phyloP scores from a whole-genome alignment of 257 asterid genomes.

The Nicotiana tabacum region DNA sequence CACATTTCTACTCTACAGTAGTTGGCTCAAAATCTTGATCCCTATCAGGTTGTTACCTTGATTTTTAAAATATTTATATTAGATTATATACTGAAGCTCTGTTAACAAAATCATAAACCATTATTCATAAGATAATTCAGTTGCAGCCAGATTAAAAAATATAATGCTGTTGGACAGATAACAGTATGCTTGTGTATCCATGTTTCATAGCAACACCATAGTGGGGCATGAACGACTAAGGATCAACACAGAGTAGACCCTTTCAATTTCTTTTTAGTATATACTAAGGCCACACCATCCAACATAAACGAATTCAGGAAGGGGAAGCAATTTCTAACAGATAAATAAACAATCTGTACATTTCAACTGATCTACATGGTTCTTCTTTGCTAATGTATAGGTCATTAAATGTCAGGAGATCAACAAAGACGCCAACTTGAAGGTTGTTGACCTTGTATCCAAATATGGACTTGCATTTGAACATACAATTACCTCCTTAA shows the following conservation, averaged over 20 bases:
- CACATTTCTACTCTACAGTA: not conserved
- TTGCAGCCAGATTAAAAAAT: not conserved
- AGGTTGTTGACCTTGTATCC: not conserved
- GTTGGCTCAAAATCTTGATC: not conserved
- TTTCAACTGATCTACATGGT: not conserved
- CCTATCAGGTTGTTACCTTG: not conserved
- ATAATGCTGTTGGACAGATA: not conserved
- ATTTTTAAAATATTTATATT: not conserved
- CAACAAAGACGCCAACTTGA: not conserved
- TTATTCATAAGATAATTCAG: not conserved
- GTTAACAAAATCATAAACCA: not conserved
- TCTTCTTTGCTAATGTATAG: not conserved
- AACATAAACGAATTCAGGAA: not conserved
- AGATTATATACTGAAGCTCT: not conserved
- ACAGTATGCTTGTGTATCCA: not conserved
- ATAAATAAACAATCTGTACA: not conserved
- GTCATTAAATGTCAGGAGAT: not conserved
- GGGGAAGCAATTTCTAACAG: not conserved
- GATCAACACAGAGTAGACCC: not conserved
- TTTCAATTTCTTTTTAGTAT: not conserved
- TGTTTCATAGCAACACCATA: not conserved
- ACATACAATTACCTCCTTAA: not conserved
- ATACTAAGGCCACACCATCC: too few relatives aligned
- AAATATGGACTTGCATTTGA: not conserved
- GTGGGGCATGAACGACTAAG: not conserved